These are phyloP conservation scores for Mycena amicta DNA, from an alignment of 768 basidiomycete genomes.

Conservation along the genomic window DNA sequence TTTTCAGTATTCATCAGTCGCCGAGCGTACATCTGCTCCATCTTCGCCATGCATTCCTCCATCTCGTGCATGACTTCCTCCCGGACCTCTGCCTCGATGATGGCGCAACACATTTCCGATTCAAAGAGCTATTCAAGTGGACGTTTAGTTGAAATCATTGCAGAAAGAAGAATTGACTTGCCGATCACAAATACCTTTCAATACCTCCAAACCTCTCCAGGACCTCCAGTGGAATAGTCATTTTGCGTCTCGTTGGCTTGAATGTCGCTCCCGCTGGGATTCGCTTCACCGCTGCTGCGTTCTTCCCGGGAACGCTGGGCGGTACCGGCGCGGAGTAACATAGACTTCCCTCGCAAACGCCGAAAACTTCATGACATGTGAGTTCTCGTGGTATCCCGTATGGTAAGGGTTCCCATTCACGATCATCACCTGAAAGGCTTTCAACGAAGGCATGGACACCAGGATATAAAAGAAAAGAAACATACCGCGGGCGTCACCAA, in stretches of 20 bases:
- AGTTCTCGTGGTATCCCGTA: slow-evolving; percentile 97
- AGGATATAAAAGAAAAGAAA: slow-evolving; percentile 18
- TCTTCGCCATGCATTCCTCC: slow-evolving; percentile 81
- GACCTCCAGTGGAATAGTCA: slow-evolving; percentile 85
- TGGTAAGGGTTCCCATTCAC: slow-evolving; percentile 98
- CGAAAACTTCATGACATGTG: slow-evolving; percentile 97
- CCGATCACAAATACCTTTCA: slow-evolving; percentile 75
- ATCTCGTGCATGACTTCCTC: slow-evolving; percentile 93
- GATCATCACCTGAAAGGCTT: slow-evolving; percentile 82
- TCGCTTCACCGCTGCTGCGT: slow-evolving; percentile 29
- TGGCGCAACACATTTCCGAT: slow-evolving; percentile 81
- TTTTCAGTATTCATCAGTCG: slow-evolving; percentile 78
- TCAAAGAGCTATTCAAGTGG: slow-evolving; percentile 68
- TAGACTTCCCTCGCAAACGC: slow-evolving; percentile 89
- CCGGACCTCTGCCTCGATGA: slow-evolving; percentile 88
- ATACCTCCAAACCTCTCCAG: slow-evolving; percentile 93
- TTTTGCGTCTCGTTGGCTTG: slow-evolving; percentile 72
- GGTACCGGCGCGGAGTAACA: slow-evolving; percentile 69
- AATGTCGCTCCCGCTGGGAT: slow-evolving; percentile 47
- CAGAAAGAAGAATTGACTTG: slow-evolving; percentile 51
- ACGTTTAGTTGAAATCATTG: too few relatives aligned
- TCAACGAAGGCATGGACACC: slow-evolving; percentile 1
- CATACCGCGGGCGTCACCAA: slow-evolving; percentile 87
- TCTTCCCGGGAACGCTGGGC: slow-evolving; percentile 56
- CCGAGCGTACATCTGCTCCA: slow-evolving; percentile 78